A percentile compares a stretch with the other conserved stretches of the same genome.
Evolutionary conservation across 371 early-diverging fungal genomes (phyloP).

Genomic region (Circinella umbellata): DNA sequence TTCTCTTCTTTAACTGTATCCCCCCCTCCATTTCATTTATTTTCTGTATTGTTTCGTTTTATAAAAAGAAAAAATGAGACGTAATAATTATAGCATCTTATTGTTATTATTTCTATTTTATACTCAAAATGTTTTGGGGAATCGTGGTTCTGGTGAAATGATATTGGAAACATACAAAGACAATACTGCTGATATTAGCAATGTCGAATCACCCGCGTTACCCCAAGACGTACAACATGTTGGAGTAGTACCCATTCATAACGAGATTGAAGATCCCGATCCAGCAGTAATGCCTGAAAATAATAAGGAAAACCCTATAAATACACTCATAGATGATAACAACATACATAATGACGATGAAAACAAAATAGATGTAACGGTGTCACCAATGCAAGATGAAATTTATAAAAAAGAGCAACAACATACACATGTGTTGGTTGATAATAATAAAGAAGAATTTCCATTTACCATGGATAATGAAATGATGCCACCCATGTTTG

Average conservation of each 20-base stretch:
- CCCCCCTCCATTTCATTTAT: too few relatives aligned
- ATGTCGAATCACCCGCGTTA: not conserved
- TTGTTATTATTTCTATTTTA: constrained; percentile 4
- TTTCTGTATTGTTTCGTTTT: not conserved
- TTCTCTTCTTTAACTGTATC: constrained; percentile 5
- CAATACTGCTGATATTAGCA: not conserved
- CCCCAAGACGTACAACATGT: not conserved
- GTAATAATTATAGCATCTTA: not conserved
- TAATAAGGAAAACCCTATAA: not conserved
- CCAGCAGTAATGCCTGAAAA: not conserved
- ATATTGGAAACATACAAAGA: constrained; percentile 7
- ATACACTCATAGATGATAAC: not conserved
- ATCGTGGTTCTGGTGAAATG: constrained; percentile 4
- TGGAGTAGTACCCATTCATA: not conserved
- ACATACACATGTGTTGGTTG: not conserved
- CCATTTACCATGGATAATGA: too few relatives aligned
- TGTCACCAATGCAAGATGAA: not conserved
- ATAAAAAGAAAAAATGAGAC: not conserved
- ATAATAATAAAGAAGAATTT: not conserved
- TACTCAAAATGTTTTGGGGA: constrained; percentile 5
- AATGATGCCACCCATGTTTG: too few relatives aligned
- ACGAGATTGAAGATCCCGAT: not conserved
- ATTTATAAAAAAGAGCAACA: not conserved
- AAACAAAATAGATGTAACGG: not conserved
- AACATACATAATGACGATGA: too few relatives aligned